Evolutionary conservation across 2,329 filamentous ascomycete species (phyloP).

Genomic region (Monilinia fructigena): DNA sequence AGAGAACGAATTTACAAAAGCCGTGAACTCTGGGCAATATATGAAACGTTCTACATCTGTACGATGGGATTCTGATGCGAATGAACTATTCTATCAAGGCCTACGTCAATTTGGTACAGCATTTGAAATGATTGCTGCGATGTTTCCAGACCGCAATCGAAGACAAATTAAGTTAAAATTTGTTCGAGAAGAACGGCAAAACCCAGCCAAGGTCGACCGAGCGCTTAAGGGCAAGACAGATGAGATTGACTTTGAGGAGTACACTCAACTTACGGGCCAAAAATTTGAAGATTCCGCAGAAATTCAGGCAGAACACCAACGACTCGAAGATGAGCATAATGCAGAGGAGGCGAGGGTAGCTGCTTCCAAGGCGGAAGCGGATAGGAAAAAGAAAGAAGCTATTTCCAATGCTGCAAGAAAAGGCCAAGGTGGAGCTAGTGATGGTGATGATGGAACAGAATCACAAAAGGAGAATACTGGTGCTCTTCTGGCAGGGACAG

Average conservation of each 20-base stretch:
- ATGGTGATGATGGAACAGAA: conserved; percentile 27
- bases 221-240: conserved; percentile 61
- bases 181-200: conserved; percentile 70
- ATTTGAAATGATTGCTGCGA: conserved; percentile 74
- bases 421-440: conserved; percentile 24
- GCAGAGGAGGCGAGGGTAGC: conserved; percentile 49
- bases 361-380: conserved; percentile 40
- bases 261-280: conserved; percentile 53
- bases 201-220: conserved; percentile 61
- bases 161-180: conserved; percentile 80
- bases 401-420: conserved; percentile 30
- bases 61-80: conserved; percentile 69
- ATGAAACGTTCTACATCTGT: conserved; percentile 63
- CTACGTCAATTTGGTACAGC: conserved; percentile 78
- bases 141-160: conserved; percentile 71
- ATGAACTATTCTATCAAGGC: conserved; percentile 72
- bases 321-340: conserved; percentile 47
- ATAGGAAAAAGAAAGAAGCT: conserved; percentile 35
- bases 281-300: conserved; percentile 56
- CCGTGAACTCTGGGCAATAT: conserved; percentile 68
- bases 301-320: conserved; percentile 54
- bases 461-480: conserved; percentile 21
- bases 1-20: conserved; percentile 74
- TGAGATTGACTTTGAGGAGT: conserved; percentile 61
- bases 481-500: background rate